Conservation (phyloP, 2,329 filamentous ascomycete genomes). For the Fusarium nematophilum region DNA sequence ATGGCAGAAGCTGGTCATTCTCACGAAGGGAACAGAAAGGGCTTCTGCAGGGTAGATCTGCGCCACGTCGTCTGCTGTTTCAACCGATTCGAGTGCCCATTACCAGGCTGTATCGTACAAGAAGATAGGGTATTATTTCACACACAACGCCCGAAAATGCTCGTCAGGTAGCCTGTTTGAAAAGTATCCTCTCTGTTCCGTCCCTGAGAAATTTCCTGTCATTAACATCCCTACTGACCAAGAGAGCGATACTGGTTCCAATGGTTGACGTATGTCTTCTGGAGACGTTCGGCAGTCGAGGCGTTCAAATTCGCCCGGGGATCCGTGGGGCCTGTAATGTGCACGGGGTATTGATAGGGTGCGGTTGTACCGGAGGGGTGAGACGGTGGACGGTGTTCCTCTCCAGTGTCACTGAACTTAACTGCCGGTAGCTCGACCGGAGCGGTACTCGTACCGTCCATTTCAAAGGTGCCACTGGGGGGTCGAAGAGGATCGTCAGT, state of each 20-base stretch:
- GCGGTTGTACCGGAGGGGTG: constrained; percentile 7
- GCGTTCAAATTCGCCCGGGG: constrained; percentile 51
- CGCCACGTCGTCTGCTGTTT: constrained; percentile 24
- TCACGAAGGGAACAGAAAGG: constrained; percentile 9
- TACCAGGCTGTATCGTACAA: constrained; percentile 36
- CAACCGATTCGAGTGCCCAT: constrained; percentile 32
- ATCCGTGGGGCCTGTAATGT: constrained; percentile 38
- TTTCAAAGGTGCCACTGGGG: constrained; percentile 49
- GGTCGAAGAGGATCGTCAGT: constrained; percentile 43
- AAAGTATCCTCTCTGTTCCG: constrained; percentile 1
- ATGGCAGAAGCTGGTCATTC: constrained; percentile 12
- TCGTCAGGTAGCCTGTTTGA: constrained; percentile 20
- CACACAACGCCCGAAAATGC: constrained; percentile 39
- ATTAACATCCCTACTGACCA: constrained; percentile 11
- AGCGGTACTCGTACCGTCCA: constrained; percentile 49
- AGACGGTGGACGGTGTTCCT: constrained; percentile 4
- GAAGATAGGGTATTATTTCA: constrained; percentile 38
- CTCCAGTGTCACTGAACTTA: constrained; percentile 22
- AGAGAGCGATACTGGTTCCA: constrained; percentile 50
- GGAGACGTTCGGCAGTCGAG: constrained; percentile 43
- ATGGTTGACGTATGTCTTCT: constrained; percentile 51
- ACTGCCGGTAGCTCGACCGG: constrained; percentile 50
- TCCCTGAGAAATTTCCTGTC: constrained; percentile 4
- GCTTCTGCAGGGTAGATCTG: constrained; percentile 33
- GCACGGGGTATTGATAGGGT: constrained; percentile 14